Evolutionary conservation across 2,329 filamentous ascomycete species (phyloP).

Genomic region (Epichloe gansuensis): DNA sequence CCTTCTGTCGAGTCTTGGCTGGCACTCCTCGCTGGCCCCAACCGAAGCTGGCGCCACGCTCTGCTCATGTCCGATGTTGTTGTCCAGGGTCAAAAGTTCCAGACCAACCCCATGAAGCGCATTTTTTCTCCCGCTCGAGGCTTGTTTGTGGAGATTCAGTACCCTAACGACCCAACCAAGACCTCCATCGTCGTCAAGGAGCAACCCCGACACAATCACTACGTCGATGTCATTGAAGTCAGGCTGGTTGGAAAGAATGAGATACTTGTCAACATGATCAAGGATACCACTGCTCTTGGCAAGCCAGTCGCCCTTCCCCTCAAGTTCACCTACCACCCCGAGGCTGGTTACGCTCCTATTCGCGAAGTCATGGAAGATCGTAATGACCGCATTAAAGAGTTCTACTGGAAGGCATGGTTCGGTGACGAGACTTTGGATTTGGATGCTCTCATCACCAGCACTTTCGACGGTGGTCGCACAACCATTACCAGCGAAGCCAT

Average conservation of each 20-base stretch:
- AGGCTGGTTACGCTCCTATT: conserved; percentile 94
- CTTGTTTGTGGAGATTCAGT: conserved; percentile 74
- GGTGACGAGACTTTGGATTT: conserved; percentile 74
- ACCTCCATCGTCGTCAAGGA: conserved; percentile 82
- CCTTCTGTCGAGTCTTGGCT: conserved; percentile 78
- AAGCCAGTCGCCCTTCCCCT: conserved; percentile 73
- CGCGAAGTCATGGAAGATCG: conserved; percentile 90
- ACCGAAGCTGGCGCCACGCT: conserved; percentile 86
- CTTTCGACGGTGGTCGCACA: conserved; percentile 79
- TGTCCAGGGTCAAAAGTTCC: conserved; percentile 90
- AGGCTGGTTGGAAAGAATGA: conserved; percentile 62
- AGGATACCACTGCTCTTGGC: conserved; percentile 78
- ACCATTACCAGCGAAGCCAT: conserved; percentile 86
- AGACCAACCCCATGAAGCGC: conserved; percentile 88
- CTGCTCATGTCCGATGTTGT: conserved; percentile 89
- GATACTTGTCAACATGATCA: conserved; percentile 81
- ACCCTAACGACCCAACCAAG: conserved; percentile 71
- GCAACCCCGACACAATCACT: conserved; percentile 72
- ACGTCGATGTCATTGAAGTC: conserved; percentile 79
- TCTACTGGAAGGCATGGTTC: conserved; percentile 98
- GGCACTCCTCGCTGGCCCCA: conserved; percentile 70
- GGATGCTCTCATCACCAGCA: conserved; percentile 70
- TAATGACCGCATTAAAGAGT: conserved; percentile 98
- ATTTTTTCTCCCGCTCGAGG: conserved; percentile 80
- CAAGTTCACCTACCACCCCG: conserved; percentile 85